Conservation (phyloP, 768 basidiomycete species). For the Tricholoma saponaceum region DNA sequence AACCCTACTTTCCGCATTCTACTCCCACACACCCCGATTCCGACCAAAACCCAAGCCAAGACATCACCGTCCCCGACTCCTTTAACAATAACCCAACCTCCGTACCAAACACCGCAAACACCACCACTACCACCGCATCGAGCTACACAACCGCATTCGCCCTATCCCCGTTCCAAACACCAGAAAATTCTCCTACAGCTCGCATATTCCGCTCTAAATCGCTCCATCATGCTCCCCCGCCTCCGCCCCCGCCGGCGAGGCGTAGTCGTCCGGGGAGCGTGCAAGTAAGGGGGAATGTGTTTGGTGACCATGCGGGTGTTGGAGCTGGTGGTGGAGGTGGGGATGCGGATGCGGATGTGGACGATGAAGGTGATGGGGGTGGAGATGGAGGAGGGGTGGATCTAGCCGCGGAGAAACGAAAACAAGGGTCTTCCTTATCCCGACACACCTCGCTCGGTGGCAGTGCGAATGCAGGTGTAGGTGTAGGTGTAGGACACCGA, state of each 20-base stretch:
- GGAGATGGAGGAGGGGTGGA: constrained; percentile 5
- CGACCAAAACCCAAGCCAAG: neutral
- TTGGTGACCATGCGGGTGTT: neutral
- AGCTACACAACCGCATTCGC: constrained; percentile 10
- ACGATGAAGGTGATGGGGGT: constrained; percentile 1
- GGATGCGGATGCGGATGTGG: neutral
- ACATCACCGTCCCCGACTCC: neutral
- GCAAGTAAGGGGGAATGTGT: constrained; percentile 33
- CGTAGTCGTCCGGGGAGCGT: constrained; percentile 62
- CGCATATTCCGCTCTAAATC: constrained; percentile 53
- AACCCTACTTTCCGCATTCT: constrained; percentile 17
- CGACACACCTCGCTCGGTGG: constrained; percentile 2
- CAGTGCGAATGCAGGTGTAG: neutral
- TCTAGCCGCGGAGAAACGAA: neutral
- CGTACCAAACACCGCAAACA: neutral
- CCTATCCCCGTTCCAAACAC: constrained; percentile 11
- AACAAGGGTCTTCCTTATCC: neutral
- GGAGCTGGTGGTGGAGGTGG: too few relatives aligned
- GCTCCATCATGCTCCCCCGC: constrained; percentile 41
- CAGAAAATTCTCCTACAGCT: constrained; percentile 23
- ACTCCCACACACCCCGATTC: neutral
- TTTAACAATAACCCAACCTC: neutral
- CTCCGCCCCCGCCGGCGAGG: constrained; percentile 39
- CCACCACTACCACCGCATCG: constrained; percentile 4
- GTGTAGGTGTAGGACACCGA: neutral